Evolutionary conservation across 257 asterid genomes (phyloP).

Genomic region (Solanum microdontum): DNA sequence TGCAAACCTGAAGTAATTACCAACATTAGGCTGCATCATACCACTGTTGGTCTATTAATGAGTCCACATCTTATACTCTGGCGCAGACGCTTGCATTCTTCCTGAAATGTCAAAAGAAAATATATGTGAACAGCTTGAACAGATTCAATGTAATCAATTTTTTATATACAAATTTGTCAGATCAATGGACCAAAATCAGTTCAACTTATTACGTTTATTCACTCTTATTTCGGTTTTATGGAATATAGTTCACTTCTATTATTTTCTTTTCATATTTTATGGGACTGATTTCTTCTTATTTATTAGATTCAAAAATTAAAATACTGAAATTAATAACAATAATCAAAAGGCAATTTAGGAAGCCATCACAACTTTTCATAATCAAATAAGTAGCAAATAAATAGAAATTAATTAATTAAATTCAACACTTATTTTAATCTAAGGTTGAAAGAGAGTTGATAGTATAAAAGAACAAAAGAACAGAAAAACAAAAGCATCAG

Average conservation of each 20-base stretch:
- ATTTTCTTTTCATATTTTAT: background rate
- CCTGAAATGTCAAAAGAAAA: constrained; percentile 35
- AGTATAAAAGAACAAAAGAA: background rate
- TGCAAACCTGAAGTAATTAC: background rate
- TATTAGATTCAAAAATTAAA: background rate
- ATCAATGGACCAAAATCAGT: background rate
- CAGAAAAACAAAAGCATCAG: background rate
- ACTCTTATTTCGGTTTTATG: background rate
- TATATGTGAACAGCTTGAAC: background rate
- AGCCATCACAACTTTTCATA: background rate
- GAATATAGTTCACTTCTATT: background rate
- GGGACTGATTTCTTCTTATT: background rate
- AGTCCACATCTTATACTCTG: constrained; percentile 97
- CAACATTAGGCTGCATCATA: constrained; percentile 12
- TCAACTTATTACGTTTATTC: background rate
- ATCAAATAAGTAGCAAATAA: background rate
- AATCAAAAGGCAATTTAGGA: background rate
- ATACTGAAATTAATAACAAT: background rate
- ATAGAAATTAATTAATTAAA: background rate
- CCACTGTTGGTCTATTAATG: constrained; percentile 86
- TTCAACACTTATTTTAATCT: background rate
- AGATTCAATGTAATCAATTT: background rate
- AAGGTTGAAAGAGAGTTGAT: background rate
- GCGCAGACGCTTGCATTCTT: constrained; percentile 98
- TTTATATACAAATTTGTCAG: background rate